Evolutionary conservation across 345 rosid genomes (phyloP).

Genomic region (Mallotus nudiflorus): DNA sequence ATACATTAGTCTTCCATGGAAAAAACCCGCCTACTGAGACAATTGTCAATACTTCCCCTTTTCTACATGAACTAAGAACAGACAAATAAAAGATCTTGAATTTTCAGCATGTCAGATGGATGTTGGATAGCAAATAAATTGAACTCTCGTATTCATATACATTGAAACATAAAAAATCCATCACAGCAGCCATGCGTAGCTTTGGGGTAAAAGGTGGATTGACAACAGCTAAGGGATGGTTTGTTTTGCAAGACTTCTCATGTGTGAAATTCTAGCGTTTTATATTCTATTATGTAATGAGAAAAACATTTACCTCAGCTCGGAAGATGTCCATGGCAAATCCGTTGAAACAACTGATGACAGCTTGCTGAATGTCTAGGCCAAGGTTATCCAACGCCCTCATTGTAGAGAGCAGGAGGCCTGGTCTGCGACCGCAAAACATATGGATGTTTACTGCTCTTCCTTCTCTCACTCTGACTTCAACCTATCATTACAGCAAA

Average conservation of each 20-base stretch:
- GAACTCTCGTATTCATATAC: no score
- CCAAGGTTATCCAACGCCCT: conserved; percentile 95
- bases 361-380: conserved; percentile 96
- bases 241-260: neutral
- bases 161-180: no score
- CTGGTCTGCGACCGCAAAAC: conserved; percentile 94
- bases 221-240: neutral
- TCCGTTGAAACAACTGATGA: conserved; percentile 95
- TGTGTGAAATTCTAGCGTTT: neutral
- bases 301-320: conserved; percentile 70
- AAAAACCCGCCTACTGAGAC: no score
- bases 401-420: conserved; percentile 91
- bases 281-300: neutral
- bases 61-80: neutral
- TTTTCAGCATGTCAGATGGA: no score
- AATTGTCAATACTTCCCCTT: no score
- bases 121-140: no score
- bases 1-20: neutral
- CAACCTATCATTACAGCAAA: conserved; percentile 53
- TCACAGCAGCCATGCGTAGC: no score
- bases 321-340: conserved; percentile 96
- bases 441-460: conserved; percentile 97
- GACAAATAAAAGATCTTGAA: no score
- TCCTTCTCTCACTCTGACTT: conserved; percentile 91
- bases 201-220: no score